Evolutionary conservation across 441 rosid genomes (phyloP).

Genomic region (Adansonia rubrostipa): DNA sequence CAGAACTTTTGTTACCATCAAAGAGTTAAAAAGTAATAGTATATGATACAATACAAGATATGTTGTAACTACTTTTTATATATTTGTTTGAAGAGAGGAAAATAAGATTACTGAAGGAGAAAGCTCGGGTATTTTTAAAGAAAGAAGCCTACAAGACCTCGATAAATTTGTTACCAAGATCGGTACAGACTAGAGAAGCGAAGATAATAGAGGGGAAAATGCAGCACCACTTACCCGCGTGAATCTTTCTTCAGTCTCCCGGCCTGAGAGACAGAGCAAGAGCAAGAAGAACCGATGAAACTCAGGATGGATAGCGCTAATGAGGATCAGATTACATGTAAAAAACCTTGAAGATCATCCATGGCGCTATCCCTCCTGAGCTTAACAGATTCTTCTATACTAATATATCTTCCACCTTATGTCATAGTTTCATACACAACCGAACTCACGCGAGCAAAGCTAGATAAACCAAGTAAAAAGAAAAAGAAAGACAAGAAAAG

Average conservation of each 20-base stretch:
- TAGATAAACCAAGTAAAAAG: background rate
- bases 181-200: background rate
- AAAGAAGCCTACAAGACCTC: background rate
- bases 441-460: background rate
- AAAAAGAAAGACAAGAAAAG: background rate
- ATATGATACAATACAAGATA: background rate
- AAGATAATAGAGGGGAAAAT: background rate
- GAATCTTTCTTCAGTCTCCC: background rate
- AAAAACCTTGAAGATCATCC: conserved; percentile 11
- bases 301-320: conserved; percentile 99
- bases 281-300: conserved; percentile 83
- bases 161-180: conserved; percentile 6
- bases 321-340: background rate
- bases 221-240: background rate
- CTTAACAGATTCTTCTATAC: conserved; percentile 29
- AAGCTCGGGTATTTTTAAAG: background rate
- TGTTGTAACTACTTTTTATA: background rate
- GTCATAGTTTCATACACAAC: background rate
- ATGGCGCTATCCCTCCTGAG: conserved; percentile 57
- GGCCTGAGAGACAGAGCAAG: conserved; percentile 1
- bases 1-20: background rate
- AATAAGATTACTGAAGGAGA: background rate
- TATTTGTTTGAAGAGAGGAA: background rate
- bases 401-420: background rate
- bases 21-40: background rate